Conservation (phyloP, 768 basidiomycete species). For the Pulveroboletus frians region DNA sequence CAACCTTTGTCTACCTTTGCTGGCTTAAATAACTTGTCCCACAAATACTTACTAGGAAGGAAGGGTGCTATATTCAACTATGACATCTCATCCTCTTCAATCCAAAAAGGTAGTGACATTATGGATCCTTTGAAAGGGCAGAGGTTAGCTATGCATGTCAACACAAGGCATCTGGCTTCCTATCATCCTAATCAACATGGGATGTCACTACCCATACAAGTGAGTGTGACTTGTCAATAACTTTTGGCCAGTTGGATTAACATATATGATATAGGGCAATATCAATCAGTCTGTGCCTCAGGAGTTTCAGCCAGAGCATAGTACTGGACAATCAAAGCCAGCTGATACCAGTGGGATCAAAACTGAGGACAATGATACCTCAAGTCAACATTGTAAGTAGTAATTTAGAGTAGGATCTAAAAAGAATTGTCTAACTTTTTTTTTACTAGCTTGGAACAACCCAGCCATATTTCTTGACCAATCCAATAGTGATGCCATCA, state of each 20-base stretch:
- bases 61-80: background rate
- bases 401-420: background rate
- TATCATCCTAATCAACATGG: background rate
- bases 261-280: background rate
- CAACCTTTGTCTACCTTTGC: background rate
- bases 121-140: slow-evolving; percentile 2
- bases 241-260: background rate
- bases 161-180: slow-evolving; percentile 14
- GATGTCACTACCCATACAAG: background rate
- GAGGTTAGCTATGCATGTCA: slow-evolving; percentile 13
- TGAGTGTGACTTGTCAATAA: background rate
- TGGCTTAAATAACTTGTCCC: background rate
- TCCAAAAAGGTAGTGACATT: background rate
- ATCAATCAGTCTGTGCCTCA: background rate
- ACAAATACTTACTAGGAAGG: slow-evolving; percentile 1
- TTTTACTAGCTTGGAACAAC: background rate
- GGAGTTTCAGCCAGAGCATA: background rate
- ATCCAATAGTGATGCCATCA: background rate
- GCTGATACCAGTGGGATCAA: background rate
- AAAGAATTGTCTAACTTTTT: background rate
- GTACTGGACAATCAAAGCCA: background rate
- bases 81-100: background rate
- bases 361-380: background rate
- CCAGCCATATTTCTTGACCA: no score
- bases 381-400: background rate